Base-by-base conservation (phyloP, 2,329 filamentous ascomycete species). In the Lachnellula cervina region DNA sequence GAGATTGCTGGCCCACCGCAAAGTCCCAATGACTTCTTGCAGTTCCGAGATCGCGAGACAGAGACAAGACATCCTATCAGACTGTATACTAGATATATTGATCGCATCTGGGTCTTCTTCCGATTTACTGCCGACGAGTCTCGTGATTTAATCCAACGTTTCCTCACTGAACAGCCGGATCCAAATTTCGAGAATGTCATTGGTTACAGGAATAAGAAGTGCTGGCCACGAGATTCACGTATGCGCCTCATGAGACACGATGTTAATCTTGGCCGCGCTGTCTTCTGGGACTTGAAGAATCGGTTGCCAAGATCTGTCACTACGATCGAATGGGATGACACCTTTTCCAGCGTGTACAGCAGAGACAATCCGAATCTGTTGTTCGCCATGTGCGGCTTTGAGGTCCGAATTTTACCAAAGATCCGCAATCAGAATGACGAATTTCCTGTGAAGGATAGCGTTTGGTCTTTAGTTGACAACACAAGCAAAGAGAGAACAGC, bases 161-260 rank as follows among this genome's bases (percentile, higher is more conserved):
- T 97, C 80, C 78, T 99, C 64, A 99, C 95, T 0, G 95, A 99
- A 70, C 93, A 99, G 69, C 94, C 94, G 0, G 95, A 99, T 72
- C 94, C 94, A 2, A 99, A 99, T 70, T 99, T 99, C 63, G 94
- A 99, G 71, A 99, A 99, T 62, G 94, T 99, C 43, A 97, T 99
- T 65, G 94, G 94, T 0, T 99, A 97, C 74, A 92, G 90, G 77
- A 99, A 96, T 75, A 99, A 99, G 79, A 99, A 97, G 72, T 99
- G 95, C 74, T 99, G 94, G 94, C 95, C 94, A 43, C 85, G 94
- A 66, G 94, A 99, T 71, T 97, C 92, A 23, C 85, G 94, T 50
- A 99, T 99, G 95, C 87, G 95, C 46, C 75, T 99, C 66, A 99
- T 99, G 94, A 86, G 94, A 60, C 94, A 99, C 72, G 94, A 99